These are phyloP conservation scores for Suillus subalutaceus DNA, from an alignment of 768 basidiomycete genomes.

Conservation along the genomic window DNA sequence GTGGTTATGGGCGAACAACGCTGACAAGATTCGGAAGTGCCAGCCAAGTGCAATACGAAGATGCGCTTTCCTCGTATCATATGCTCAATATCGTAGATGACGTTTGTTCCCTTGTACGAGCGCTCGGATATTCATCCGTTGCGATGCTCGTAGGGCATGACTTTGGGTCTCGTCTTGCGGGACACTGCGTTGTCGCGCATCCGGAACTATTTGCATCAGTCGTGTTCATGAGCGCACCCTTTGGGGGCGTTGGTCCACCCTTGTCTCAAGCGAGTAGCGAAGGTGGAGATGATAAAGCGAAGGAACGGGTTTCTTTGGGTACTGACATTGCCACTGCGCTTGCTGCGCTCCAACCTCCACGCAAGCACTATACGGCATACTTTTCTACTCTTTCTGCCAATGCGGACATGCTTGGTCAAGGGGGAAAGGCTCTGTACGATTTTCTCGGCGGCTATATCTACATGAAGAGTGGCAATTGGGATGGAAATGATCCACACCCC, in stretches of 20 bases:
- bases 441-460: slow-evolving; percentile 39
- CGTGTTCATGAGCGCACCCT: slow-evolving; percentile 64
- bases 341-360: slow-evolving; percentile 47
- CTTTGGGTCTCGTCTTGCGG: slow-evolving; percentile 57
- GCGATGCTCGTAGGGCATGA: slow-evolving; percentile 64
- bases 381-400: slow-evolving; percentile 51
- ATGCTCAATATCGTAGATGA: slow-evolving; percentile 55
- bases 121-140: slow-evolving; percentile 50
- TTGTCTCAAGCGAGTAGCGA: slow-evolving; percentile 10
- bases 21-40: slow-evolving; percentile 10
- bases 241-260: slow-evolving; percentile 43
- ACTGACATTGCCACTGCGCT: slow-evolving; percentile 29
- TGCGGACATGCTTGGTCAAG: slow-evolving; percentile 39
- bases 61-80: slow-evolving; percentile 53
- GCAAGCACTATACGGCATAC: slow-evolving; percentile 61
- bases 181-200: slow-evolving; percentile 52
- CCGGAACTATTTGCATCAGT: slow-evolving; percentile 59
- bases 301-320: slow-evolving; percentile 16
- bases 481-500: slow-evolving; percentile 41
- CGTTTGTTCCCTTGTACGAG: slow-evolving; percentile 50
- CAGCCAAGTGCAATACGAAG: slow-evolving; percentile 42
- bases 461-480: slow-evolving; percentile 61
- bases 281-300: slow-evolving; percentile 16
- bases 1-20: slow-evolving; percentile 52
- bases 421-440: slow-evolving; percentile 20